A percentile compares a stretch with the other conserved stretches of the same genome.
Conservation (phyloP, 352 stramenopile genomes). For the Achlya hypogyna region DNA sequence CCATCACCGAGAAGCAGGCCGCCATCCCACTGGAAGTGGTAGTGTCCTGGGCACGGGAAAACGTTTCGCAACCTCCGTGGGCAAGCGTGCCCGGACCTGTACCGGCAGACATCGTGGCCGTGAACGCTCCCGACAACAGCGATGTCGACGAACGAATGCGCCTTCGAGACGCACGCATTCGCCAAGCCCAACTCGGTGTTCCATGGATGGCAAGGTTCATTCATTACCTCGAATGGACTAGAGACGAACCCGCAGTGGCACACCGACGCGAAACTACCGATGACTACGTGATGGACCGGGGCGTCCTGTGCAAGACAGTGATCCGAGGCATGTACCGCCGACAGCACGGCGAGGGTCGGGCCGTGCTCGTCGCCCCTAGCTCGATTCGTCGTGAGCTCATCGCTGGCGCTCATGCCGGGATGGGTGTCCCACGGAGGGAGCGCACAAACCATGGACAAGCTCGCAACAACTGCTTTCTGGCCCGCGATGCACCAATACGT, state of each 20-base stretch:
- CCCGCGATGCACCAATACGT: background rate
- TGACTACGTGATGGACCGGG: background rate
- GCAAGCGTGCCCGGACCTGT: too few species aligned
- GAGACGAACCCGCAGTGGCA: background rate
- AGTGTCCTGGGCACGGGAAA: background rate
- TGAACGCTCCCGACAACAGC: background rate
- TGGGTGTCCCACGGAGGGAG: background rate
- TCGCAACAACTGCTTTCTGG: background rate
- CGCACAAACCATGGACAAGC: background rate
- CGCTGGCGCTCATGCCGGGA: background rate
- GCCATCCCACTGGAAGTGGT: background rate
- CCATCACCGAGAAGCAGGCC: background rate
- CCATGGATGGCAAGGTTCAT: background rate
- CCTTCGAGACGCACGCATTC: background rate
- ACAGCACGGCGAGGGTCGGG: background rate
- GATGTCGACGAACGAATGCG: background rate
- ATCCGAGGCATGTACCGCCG: too few species aligned
- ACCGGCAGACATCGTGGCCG: too few species aligned
- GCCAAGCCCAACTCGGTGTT: background rate
- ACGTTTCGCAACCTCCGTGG: too few species aligned
- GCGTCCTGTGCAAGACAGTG: background rate
- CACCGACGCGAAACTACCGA: background rate
- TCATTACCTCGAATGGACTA: background rate
- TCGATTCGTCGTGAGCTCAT: background rate
- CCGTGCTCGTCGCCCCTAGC: background rate